phyloP scores from a whole-genome alignment of 176 grass and related monocot genomes.

The Cenchrus americanus region DNA sequence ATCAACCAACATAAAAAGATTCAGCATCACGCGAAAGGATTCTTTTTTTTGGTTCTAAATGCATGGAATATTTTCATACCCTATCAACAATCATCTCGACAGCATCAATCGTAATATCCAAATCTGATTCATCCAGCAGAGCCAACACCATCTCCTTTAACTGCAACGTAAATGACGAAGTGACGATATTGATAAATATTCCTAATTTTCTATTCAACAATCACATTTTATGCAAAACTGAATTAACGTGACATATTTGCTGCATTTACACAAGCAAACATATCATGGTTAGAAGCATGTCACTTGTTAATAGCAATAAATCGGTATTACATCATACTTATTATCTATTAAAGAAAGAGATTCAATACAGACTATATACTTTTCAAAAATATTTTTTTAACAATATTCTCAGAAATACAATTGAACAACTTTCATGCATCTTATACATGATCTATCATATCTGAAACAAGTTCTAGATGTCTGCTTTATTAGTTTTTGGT shows the following conservation, averaged over 20 bases:
- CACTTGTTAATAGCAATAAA: neutral
- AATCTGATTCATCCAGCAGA: slow-evolving; percentile 53
- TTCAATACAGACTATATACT: neutral
- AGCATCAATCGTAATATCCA: slow-evolving; percentile 45
- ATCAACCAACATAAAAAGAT: slow-evolving; percentile 17
- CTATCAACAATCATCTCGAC: slow-evolving; percentile 45
- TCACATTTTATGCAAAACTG: neutral
- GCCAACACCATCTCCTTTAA: slow-evolving; percentile 52
- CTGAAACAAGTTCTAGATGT: neutral
- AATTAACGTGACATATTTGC: neutral
- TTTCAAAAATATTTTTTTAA: neutral
- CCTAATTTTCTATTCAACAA: neutral
- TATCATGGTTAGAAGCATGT: neutral
- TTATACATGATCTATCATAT: slow-evolving; percentile 14
- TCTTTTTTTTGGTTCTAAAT: neutral
- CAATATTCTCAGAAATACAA: slow-evolving; percentile 9
- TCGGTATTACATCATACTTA: neutral
- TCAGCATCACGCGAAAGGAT: slow-evolving; percentile 11
- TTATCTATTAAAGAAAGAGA: neutral
- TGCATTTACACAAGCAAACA: neutral
- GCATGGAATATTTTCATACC: slow-evolving; percentile 44
- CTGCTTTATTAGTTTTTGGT: neutral
- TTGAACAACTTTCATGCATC: neutral
- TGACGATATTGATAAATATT: slow-evolving; percentile 1
- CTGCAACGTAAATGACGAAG: neutral